phyloP scores from a whole-genome alignment of 139 green algal species.

The Limnomonas spitsbergensis region DNA sequence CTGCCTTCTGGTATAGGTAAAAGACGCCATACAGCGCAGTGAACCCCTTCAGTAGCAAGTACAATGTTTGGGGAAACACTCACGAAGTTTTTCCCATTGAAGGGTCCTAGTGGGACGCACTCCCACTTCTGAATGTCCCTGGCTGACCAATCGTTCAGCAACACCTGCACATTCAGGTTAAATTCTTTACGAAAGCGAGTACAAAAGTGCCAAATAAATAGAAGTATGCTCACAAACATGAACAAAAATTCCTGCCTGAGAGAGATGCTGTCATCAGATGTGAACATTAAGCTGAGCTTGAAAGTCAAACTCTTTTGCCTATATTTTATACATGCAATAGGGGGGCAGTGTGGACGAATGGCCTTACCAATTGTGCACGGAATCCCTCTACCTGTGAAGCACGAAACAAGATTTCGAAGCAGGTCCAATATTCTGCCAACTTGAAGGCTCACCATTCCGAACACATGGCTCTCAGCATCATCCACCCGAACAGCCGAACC shows the following conservation, averaged over 20 bases:
- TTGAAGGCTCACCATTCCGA: constrained; percentile 77
- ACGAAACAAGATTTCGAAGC: no score
- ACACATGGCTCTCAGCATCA: constrained; percentile 74
- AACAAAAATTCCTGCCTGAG: no score
- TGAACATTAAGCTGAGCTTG: not conserved
- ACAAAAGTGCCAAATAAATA: not conserved
- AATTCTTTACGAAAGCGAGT: not conserved
- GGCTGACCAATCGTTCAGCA: constrained; percentile 96
- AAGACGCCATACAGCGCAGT: not conserved
- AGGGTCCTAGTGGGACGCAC: constrained; percentile 88
- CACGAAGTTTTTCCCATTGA: constrained; percentile 90
- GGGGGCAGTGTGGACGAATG: no score
- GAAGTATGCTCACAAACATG: not conserved
- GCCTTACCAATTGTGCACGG: no score
- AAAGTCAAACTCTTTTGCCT: not conserved
- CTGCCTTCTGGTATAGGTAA: not conserved
- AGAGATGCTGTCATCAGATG: not conserved
- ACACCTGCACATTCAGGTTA: constrained; percentile 28
- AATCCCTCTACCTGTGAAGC: no score
- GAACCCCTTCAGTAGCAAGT: no score
- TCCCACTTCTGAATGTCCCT: constrained; percentile 95
- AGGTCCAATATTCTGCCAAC: no score
- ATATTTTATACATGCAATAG: no score
- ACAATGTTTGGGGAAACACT: no score
- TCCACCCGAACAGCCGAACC: constrained; percentile 58